Base-by-base conservation (phyloP, 805 yeast species). In the Nakazawaea siamensis region DNA sequence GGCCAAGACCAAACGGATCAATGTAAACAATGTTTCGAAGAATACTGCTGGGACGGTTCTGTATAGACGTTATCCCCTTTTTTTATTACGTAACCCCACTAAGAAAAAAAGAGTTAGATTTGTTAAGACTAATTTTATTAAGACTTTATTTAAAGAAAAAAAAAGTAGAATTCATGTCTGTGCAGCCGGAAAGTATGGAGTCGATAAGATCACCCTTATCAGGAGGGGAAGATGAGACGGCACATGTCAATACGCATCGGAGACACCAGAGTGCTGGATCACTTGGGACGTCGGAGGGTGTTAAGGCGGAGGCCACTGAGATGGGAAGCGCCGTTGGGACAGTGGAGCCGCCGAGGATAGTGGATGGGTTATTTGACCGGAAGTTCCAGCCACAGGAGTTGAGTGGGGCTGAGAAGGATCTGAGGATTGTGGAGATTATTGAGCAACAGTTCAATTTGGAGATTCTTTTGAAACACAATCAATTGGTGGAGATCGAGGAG, bases 401-500 rank as follows among this genome's bases (percentile, higher is more conserved):
- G 18, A 16, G 33, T 4, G 37, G 33, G 5, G 19, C 27, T 6
- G 18, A 28, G 18, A 21, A 18, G 28, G 18, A 27, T 5, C 10
- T 14, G 18, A 27, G 43, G 57, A 55, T 30, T 52, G 60, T 24
- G 49, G 65, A 29, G 51, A 58, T 33, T 13, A 43, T 45, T 2
- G 44, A 43, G 26, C 58, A 69, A 39, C 75, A 73, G 43, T 56
- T 77, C 14, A 79, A 77, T 48, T 48, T 76, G 29, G 83, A 77
- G 44, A 73, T 77, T 10, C 47, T 79, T 19, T 53, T 78, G 33
- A 76, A 73, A 36, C 80, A 76, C 51, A 64, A 69, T 38, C 83
- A 79, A 49, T 49, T 68, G 29, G 57, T 62, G 25, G 50, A 66
- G 15, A 60, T 75, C 1, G 68, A 72, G 35, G 63, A 64, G 27